Percentiles rank a stretch among this genome's conserved stretches.
These are phyloP conservation scores for Lipomyces oligophaga DNA, from an alignment of 805 yeast genomes.

Conservation along the genomic window DNA sequence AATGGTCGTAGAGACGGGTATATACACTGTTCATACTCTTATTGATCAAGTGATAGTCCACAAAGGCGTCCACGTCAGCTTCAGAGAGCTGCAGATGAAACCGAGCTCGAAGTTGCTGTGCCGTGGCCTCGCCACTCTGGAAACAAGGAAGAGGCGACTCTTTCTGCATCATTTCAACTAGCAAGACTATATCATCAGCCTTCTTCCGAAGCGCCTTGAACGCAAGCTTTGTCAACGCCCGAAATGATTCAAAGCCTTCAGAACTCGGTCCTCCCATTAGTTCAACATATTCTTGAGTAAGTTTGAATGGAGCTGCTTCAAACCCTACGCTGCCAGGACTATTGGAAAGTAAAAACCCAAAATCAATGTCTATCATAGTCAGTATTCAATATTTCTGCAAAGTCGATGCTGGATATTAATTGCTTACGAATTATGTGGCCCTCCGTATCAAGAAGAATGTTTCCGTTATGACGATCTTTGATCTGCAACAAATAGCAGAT, in stretches of 20 bases:
- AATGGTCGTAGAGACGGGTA: constrained; percentile 91
- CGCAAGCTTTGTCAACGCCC: constrained; percentile 60
- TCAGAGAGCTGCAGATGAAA: constrained; percentile 74
- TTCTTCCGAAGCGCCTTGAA: constrained; percentile 70
- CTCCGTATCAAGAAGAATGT: constrained; percentile 89
- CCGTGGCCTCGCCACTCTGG: constrained; percentile 79
- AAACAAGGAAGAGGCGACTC: constrained; percentile 91
- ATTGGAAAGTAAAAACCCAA: constrained; percentile 87
- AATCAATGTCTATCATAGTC: constrained; percentile 64
- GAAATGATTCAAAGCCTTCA: constrained; percentile 57
- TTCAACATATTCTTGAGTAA: constrained; percentile 85
- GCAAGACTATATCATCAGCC: constrained; percentile 66
- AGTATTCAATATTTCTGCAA: background rate
- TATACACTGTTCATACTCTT: constrained; percentile 84
- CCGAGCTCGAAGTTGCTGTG: constrained; percentile 72
- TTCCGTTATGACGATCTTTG: constrained; percentile 98
- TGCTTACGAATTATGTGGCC: constrained; percentile 72
- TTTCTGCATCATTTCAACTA: constrained; percentile 92
- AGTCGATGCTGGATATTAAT: background rate
- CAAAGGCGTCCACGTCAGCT: constrained; percentile 67
- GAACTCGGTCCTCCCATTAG: constrained; percentile 76
- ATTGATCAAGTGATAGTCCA: constrained; percentile 69
- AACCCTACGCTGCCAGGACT: constrained; percentile 97
- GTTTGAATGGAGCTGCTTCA: constrained; percentile 95
- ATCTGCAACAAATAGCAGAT: constrained; percentile 87